Evolutionary conservation across 2,329 filamentous ascomycete species (phyloP), one percentile per base, ranked within the genome.

Genomic region (Purpureocillium lavendulum): DNA sequence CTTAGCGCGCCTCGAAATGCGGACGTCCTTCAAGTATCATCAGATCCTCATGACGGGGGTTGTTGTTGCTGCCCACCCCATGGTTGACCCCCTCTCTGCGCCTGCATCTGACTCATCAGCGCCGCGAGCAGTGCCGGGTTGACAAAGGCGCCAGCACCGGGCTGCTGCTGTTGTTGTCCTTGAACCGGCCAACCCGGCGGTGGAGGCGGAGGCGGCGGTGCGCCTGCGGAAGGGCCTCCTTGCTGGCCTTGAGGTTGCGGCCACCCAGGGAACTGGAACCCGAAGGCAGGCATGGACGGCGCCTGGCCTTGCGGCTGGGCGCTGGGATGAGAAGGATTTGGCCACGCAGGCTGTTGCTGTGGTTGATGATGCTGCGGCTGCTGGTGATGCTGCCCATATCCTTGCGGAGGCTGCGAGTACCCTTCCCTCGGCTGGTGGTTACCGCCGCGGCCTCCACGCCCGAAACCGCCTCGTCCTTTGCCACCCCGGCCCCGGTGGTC

Each of bases 121-220:
- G 65, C 68, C 31, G 71, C 67, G 42, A 80, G 65, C 52, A 81
- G 72, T 2, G 71, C 67, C 4, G 77, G 77, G 46, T 78, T 80
- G 43, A 78, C 67, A 47, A 74, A 74, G 9, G 70, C 61, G 7
- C 45, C 68, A 35, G 62, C 34, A 56, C 56, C 29, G 13, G 64
- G 53, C 31, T 62, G 46, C 33, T 48, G 46, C 29, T 42, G 47
- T 29, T 61, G 61, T 54, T 56, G 58, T 14, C 37, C 35, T 31
- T 36, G 42, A 33, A 9, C 34, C 7, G 38, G 38, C 45, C 47
- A 61, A 2, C 58, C 59, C 13, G 67, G 65, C 2, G 65, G 67
- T 4, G 67, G 67, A 3, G 60, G 60, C 9, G 59, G 57, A 1
- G 57, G 50, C n/a, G 60, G 45, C 14, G 54, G 36, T 53, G 53